These are phyloP conservation scores for Physcia stellaris DNA, from an alignment of 495 filamentous ascomycete genomes.

Conservation along the genomic window DNA sequence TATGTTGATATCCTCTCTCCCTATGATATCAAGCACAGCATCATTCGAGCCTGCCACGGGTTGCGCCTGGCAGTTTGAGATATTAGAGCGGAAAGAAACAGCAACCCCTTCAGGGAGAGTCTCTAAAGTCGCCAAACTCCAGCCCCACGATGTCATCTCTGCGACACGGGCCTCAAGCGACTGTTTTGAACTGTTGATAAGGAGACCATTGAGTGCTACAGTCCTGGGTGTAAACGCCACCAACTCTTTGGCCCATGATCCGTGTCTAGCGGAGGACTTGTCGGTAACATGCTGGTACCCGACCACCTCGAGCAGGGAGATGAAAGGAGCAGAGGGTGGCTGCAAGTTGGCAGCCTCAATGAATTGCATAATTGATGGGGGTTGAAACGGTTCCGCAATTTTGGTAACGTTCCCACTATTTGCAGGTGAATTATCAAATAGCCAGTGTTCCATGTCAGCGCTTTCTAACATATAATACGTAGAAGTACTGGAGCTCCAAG, in stretches of 20 bases:
- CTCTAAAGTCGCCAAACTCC: slow-evolving; percentile 48
- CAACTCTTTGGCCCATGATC: slow-evolving; percentile 17
- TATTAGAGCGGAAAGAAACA: slow-evolving; percentile 68
- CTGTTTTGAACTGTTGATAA: slow-evolving; percentile 20
- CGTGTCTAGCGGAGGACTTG: slow-evolving; percentile 14
- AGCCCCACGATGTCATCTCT: slow-evolving; percentile 42
- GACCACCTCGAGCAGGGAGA: slow-evolving; percentile 46
- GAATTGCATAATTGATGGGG: slow-evolving; percentile 58
- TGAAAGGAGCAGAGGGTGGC: slow-evolving; percentile 31
- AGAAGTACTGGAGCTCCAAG: slow-evolving; percentile 44
- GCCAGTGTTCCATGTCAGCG: slow-evolving; percentile 43
- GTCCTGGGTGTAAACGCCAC: slow-evolving; percentile 48
- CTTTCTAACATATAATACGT: slow-evolving; percentile 60
- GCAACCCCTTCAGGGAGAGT: slow-evolving; percentile 73
- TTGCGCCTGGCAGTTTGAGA: slow-evolving; percentile 63
- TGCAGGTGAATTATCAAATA: slow-evolving; percentile 44
- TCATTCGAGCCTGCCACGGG: slow-evolving; percentile 67
- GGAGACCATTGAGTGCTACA: slow-evolving; percentile 46
- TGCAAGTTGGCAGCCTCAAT: slow-evolving; percentile 33
- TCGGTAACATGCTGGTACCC: slow-evolving; percentile 14
- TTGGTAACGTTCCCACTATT: slow-evolving; percentile 29
- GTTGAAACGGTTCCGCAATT: slow-evolving; percentile 42
- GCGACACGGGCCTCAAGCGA: slow-evolving; percentile 16
- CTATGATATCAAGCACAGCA: slow-evolving; percentile 57
- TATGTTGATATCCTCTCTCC: slow-evolving; percentile 65